Conservation (phyloP, 331 rosid genomes). For the Acacia pycnantha region DNA sequence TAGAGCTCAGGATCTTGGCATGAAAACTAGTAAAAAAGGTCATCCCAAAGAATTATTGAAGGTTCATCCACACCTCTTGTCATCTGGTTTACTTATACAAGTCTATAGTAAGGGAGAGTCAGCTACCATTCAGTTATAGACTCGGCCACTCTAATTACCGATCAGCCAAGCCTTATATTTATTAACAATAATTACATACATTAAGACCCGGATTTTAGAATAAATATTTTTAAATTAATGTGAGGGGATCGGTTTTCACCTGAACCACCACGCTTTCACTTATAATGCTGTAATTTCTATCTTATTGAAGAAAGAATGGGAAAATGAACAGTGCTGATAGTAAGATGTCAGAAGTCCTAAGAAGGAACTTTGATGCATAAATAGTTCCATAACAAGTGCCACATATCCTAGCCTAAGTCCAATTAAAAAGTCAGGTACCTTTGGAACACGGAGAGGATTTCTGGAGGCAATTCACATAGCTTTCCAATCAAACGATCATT, state of each 20-base stretch:
- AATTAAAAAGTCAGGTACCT: constrained; percentile 35
- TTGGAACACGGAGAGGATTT: constrained; percentile 92
- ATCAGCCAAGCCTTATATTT: not conserved
- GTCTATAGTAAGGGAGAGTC: not conserved
- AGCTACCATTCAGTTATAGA: not conserved
- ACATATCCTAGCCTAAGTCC: not conserved
- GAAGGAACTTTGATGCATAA: not conserved
- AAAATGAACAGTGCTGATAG: not conserved
- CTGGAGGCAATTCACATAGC: constrained; percentile 74
- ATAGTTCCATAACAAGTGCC: not conserved
- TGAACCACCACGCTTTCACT: not conserved
- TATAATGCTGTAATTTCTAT: not conserved
- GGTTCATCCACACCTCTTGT: not conserved
- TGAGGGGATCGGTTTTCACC: not conserved
- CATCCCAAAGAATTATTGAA: not conserved
- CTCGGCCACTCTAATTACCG: not conserved
- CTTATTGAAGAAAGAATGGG: not conserved
- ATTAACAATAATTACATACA: not conserved
- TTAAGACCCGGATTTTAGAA: not conserved
- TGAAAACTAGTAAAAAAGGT: not conserved
- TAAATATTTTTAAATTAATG: not conserved
- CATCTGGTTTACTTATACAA: not conserved
- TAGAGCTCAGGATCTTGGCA: not conserved
- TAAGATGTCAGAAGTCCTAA: not conserved
- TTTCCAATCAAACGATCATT: constrained; percentile 80